Evolutionary conservation across 306 rosid species (phyloP).

Genomic region (Acacia confusa): DNA sequence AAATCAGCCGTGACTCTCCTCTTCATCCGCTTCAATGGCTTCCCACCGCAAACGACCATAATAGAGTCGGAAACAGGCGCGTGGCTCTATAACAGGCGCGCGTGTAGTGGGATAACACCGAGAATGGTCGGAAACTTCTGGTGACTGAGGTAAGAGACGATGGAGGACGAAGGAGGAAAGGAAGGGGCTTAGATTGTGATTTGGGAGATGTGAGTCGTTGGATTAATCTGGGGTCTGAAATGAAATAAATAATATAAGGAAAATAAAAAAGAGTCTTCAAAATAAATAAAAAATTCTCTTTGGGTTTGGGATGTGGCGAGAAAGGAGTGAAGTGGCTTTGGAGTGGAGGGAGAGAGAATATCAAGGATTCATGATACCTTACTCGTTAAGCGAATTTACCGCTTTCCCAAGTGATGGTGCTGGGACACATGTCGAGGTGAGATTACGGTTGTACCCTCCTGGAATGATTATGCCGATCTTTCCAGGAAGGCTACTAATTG

Average conservation of each 20-base stretch:
- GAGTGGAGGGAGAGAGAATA: not conserved
- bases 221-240: not conserved
- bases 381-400: conserved; percentile 1
- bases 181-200: not conserved
- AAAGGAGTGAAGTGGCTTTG: not conserved
- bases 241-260: not conserved
- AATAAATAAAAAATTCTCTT: not conserved
- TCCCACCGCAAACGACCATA: conserved; percentile 61
- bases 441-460: not conserved
- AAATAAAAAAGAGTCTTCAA: not conserved
- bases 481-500: not conserved
- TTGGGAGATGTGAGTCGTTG: conserved; percentile 28
- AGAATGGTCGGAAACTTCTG: not conserved
- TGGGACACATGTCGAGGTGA: not conserved
- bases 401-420: not conserved
- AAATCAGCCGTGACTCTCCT: conserved; percentile 64
- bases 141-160: not conserved
- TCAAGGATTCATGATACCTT: not conserved
- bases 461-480: not conserved
- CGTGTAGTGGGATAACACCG: not conserved
- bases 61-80: not conserved
- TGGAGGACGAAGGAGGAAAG: not conserved
- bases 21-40: conserved; percentile 72
- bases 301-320: conserved; percentile 24
- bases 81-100: conserved; percentile 4